Evolutionary conservation across 257 asterid species (phyloP), one percentile per base, ranked within the genome.

Genomic region (Solanum rostratum): DNA sequence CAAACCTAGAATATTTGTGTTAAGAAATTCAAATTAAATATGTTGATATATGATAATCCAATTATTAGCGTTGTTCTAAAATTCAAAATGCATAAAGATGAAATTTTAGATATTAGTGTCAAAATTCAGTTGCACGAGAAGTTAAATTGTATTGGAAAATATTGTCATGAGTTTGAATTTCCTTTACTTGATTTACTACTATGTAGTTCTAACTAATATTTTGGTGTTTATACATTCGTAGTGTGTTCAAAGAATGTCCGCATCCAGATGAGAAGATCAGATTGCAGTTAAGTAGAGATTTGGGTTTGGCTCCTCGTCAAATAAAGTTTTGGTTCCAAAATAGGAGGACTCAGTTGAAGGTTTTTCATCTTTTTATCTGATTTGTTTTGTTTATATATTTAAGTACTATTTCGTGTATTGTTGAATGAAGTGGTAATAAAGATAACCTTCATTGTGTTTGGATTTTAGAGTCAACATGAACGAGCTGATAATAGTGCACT

Each of bases 301-400:
- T 95, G 84, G 91, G 92, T 14, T 90, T 95, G 87, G 95, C 93
- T 87, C 98, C 99, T 27, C 88, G 98, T 11, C 99, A 97, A 88
- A 94, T 97, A 88, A 97, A 97, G 86, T 97, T 97, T 83, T 97
- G 99, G 99, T 97, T 97, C 88, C 99, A 97, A 86, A 97, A 97
- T 71, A 86, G 98, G 6, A 91, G 99, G 87, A 97, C 99, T 62
- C 99, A 97, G 69, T 92, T 92, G 96, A 97, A 97, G 99, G 99
- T 95, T 12, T 15, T 70, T 5, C 46, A 37, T 15, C 41, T 53
- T 1, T 16, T 79, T n/a, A n/a, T 14, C 37, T 11, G 2, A 7
- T 43, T 43, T 19, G 1, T 70, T 43, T 27, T 10, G 13, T 10
- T 4, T 50, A 6, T n/a, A 14, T 49, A 29, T 14, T n/a, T 7